Evolutionary conservation across 2,329 filamentous ascomycete genomes (phyloP), one percentile per base, ranked within the genome.

Genomic region (Apiospora sp.): DNA sequence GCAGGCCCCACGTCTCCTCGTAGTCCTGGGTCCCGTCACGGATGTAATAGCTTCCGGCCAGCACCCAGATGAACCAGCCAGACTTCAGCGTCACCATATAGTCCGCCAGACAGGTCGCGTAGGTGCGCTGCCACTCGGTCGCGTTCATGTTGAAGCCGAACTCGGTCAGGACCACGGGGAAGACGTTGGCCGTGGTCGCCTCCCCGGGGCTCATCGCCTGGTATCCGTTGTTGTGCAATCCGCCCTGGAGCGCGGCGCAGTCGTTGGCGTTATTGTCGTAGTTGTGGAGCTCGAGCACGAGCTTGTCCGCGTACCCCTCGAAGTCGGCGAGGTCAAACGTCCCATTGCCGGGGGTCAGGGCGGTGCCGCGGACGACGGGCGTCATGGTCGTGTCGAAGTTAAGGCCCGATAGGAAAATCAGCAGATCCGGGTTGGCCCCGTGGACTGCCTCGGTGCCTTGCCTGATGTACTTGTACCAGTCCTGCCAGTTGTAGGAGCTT

Each of bases 281-380:
- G 81, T 89, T 90, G 83, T 91, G 89, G 13, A 91, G 82, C 79
- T 91, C 89, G 2, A 91, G 83, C 10, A 89, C 88, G 0, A 91
- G 82, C 81, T 91, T 91, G 76, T 89, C 80, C 1, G 80, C 80
- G 78, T 86, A 88, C 0, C 83, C 85, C 1, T 81, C 74, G 75
- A 90, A 91, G 76, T 88, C 85, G 19, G 76, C 76, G 4, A 82
- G 78, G 70, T 76, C 80, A 76, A 89, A 91, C 4, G 75, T 84
- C 22, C 72, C 79, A 19, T 80, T 85, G 22, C 86, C 83, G 0
- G 87, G 86, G 12, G 84, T 83, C 7, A 90, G 81, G 3, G 85
- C 83, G 0, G 82, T 83, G 12, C 86, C 87, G 2, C 82, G 81
- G 24, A 87, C 85, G 6, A 91, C 83, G 8, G 88, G 87, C 0